Conservation (phyloP, 1,284 basidiomycete species). For the Meira nashicola region DNA sequence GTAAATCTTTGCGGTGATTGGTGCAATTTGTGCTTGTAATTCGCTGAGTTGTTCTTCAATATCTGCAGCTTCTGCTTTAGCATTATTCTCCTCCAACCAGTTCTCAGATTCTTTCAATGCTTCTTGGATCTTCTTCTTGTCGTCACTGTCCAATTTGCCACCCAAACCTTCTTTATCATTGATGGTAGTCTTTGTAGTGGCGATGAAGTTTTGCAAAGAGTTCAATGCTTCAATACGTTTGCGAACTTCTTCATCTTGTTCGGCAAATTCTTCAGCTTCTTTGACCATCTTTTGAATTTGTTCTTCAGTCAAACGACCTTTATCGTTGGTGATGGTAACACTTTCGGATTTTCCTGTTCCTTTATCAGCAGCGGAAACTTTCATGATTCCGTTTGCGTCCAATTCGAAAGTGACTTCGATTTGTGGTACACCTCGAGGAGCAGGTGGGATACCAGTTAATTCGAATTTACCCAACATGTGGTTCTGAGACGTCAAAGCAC, state of each 20-base stretch:
- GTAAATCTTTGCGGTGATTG: slow-evolving; percentile 53
- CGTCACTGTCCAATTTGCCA: slow-evolving; percentile 50
- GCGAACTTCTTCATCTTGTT: slow-evolving; percentile 51
- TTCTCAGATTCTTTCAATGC: slow-evolving; percentile 51
- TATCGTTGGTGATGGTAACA: slow-evolving; percentile 52
- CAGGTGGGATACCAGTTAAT: slow-evolving; percentile 83
- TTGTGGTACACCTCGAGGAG: slow-evolving; percentile 75
- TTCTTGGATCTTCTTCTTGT: slow-evolving; percentile 51
- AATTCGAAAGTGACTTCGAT: slow-evolving; percentile 53
- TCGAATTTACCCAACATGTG: slow-evolving; percentile 96
- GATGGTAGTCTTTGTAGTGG: slow-evolving; percentile 46
- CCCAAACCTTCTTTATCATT: slow-evolving; percentile 53
- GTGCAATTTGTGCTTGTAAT: slow-evolving; percentile 49
- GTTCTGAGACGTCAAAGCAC: slow-evolving; percentile 94
- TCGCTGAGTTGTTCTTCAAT: slow-evolving; percentile 52
- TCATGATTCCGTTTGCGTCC: slow-evolving; percentile 53
- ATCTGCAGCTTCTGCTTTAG: slow-evolving; percentile 47
- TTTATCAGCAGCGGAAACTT: slow-evolving; percentile 52
- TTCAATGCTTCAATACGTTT: slow-evolving; percentile 50
- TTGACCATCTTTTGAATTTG: slow-evolving; percentile 52
- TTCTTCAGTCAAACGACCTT: slow-evolving; percentile 48
- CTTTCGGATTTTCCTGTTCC: slow-evolving; percentile 50
- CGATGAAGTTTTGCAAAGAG: slow-evolving; percentile 50
- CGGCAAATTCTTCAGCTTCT: slow-evolving; percentile 51
- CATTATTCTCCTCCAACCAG: slow-evolving; percentile 52